Base-by-base conservation (phyloP, 441 rosid genomes). In the Cnidoscolus chayamansa region DNA sequence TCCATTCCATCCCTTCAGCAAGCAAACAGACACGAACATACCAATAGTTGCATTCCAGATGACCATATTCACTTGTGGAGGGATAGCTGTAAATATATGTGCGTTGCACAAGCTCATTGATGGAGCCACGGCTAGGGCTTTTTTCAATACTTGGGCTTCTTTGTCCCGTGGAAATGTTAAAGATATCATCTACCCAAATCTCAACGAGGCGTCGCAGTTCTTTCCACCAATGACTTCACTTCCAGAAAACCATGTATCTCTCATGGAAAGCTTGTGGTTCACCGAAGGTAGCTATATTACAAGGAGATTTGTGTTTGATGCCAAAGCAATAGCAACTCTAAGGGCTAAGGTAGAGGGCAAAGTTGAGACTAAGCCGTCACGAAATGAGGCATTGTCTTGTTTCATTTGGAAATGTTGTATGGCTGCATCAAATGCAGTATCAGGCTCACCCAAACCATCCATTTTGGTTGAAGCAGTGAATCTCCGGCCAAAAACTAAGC, bases 241-340 rank as follows among this genome's bases (percentile, higher is more conserved):
- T 7, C 74, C 72, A 1, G 17, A 25, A 13, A 25, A 20, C 4
- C 58, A 72, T 17, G 1, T 75, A 15, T 62, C 76, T 16, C 20
- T 77, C 3, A 68, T 77, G 74, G 74, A 77, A 20, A 63, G 31
- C 7, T 43, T 73, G 6, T 77, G 77, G 80, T 77, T 76, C 50
- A 72, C 63, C 0, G 69, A 69, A 49, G 67, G 53, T 1, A 69
- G 65, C 10, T 60, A 65, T 8, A 15, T 76, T 6, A 68, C 79
- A 15, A 76, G 72, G 57, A 72, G 79, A 57, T 79, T 76, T 61
- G 77, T 68, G 10, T 79, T 79, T 17, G 61, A 48, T 56, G 35
- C 54, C 1, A 58, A 72, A 58, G 63, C 74, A 2, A 64, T 76
- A 25, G 71, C 74, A 10, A 3, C 47, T 0, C 20, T 70, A 1